Base-by-base conservation (phyloP, 768 basidiomycete species). In the Suillus decipiens region DNA sequence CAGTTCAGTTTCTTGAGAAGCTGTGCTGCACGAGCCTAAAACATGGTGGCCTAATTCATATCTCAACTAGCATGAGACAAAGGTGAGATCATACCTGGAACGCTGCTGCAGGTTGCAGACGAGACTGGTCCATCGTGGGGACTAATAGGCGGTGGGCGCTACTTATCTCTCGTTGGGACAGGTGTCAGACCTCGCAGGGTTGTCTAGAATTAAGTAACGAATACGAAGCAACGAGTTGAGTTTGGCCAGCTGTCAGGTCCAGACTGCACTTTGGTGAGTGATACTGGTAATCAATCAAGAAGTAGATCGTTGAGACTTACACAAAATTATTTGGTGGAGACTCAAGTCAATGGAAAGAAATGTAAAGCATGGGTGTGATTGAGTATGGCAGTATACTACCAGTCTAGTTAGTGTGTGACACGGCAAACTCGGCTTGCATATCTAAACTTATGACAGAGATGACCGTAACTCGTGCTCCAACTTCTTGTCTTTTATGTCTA, bases 1-100 rank as follows among this genome's bases (percentile, higher is more conserved):
- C 79, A 69, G 31, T 73, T 71, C 54, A 69, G 77, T 69, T 67
- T 80, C 76, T 67, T 83, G 73, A 68, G 75, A 60, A 71, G 84
- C 67, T 71, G 76, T 72, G 74, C 71, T 73, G 61, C 78, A 59
- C 78, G 79, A 63, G 65, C 65, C 72, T 72, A 24, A 14, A 61
- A 56, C 60, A 19, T 33, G 11, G 36, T 51, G 59, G 24, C 55
- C 60, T 33, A 28, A 67, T 50, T 56, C 17, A 4, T 31, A 54
- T 70, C 70, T 59, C 3, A 61, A 76, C 67, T 51, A 22, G 1
- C 61, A 61, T 62, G 60, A 50, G 14, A 43, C 22, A 51, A 37
- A 31, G 39, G 42, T 19, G 34, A 28, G 2, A 42, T 54, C 73
- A 62, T 71, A 78, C 75, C 72, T 75, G 71, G 56, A 75, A 67